Base-by-base conservation (phyloP, 108 stramenopile species). In the Cyclotella kingstonii region DNA sequence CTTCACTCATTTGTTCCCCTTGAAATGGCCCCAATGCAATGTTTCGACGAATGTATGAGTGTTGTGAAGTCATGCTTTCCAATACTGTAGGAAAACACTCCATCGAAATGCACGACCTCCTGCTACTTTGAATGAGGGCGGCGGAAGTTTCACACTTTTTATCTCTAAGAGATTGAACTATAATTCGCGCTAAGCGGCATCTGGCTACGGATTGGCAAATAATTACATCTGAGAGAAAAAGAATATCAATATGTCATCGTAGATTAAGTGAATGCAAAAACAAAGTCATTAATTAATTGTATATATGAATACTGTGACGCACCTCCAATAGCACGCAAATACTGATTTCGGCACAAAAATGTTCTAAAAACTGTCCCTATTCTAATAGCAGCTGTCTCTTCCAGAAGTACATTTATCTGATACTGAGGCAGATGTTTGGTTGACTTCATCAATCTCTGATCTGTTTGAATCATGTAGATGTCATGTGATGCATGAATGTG, bases 281-380 rank as follows among this genome's bases (percentile, higher is more conserved):
- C 18, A 1, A 3, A 9, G 11, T 7, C 45, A 1, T 40, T 40
- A 2, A 40, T 15, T 40, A 40, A 40, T 40, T 14, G 15, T 14
- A 15, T 40, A 15, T 14, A 40, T 40, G 39, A 40, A 40, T 15
- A 40, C 39, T 14, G 23, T 11, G 1, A 42, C 55, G 6, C 28
- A 56, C 55, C 55, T 41, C 55, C 55, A 25, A 56, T 25, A 12
- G 18, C 12, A 42, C 39, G n/a, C n/a, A 56, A 40, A 25, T 42
- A 56, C 15, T 56, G 39, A 27, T 39, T 33, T 17, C 52, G 35
- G 9, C 2, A 5, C 19, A 53, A 2, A 12, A 53, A 35, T 36
- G 18, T 35, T 35, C 52, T 53, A 33, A 33, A 53, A 36, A 18
- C 35, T 2, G 52, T 35, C 11, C 35, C 52, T 8, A 53, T 53